Evolutionary conservation across 2,329 filamentous ascomycete species (phyloP), one percentile per base, ranked within the genome.

Genomic region (Exophiala mesophila): DNA sequence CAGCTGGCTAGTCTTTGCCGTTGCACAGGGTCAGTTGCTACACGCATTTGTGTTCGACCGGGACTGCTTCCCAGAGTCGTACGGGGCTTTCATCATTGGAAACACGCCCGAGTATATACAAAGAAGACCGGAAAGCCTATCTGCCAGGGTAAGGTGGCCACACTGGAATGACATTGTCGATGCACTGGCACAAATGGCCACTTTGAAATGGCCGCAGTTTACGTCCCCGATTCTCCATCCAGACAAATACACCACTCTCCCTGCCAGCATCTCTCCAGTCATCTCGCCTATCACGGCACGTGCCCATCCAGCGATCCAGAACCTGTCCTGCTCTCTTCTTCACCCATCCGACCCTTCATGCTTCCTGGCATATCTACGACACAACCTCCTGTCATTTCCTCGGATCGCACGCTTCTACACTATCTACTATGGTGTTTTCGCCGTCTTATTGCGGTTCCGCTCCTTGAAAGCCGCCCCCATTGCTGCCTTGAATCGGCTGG

Each of bases 331-430:
- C 66, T 90, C 90, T 1, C 76, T 90, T 2, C 78, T 97, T 2
- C 90, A 98, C 61, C 89, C 90, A 0, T 73, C 78, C 13, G 86
- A 94, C 57, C 89, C 90, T 1, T 94, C 86, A 13, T 98, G 90
- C 63, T 76, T 83, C 26, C 85, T 86, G 20, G 94, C 87, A 3
- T 94, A 89, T 61, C 69, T 96, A 33, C 85, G 86, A 47, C 94
- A 92, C 66, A 90, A 86, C 77, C 78, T 95, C 44, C 77, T 79
- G 41, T 83, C 87, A 1, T 92, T 95, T 63, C 88, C 89, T 0
- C 72, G 77, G 1, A 70, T 95, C 19, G 80, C 83, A 5, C 84
- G 86, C 46, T 78, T 92, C 68, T 83, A 92, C 65, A 62, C 87
- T 30, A 64, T 92, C 56, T 88, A 87, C 63, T 53, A 70, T n/a